Conservation (phyloP, 2,329 filamentous ascomycete genomes). For the Monilinia polystroma region DNA sequence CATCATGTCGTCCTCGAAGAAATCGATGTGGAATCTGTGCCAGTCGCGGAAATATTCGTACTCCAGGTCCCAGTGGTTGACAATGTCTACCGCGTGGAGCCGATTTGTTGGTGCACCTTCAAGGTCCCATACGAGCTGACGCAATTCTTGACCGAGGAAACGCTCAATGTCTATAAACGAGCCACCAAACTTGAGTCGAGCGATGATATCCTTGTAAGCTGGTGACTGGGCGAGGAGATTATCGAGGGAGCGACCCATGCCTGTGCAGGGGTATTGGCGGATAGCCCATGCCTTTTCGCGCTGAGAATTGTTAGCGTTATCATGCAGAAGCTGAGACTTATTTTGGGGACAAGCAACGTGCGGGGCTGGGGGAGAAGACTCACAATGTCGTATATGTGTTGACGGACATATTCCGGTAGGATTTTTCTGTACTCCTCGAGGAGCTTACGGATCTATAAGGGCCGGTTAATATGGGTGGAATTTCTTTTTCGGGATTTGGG, state of each 20-base stretch:
- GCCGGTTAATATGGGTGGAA: too few species aligned
- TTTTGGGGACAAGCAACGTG: too few species aligned
- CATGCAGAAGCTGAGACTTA: too few species aligned
- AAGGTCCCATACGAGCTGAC: constrained; percentile 35
- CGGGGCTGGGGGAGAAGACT: not conserved
- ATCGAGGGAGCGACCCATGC: constrained; percentile 29
- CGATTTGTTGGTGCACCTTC: constrained; percentile 41
- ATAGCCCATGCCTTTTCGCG: constrained; percentile 28
- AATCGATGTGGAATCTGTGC: constrained; percentile 37
- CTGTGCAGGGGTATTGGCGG: constrained; percentile 29
- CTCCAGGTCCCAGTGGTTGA: constrained; percentile 40
- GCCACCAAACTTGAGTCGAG: constrained; percentile 25
- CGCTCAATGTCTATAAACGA: constrained; percentile 37
- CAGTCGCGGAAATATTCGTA: constrained; percentile 44
- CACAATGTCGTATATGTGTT: constrained; percentile 20
- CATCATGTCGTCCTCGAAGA: constrained; percentile 40
- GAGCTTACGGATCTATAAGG: not conserved
- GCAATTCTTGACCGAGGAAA: constrained; percentile 44
- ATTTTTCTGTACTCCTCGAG: constrained; percentile 9
- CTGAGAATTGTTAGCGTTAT: not conserved
- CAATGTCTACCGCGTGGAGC: constrained; percentile 39
- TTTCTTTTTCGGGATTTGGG: too few species aligned
- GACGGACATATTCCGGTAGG: not conserved
- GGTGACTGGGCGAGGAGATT: constrained; percentile 23
- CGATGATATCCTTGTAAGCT: constrained; percentile 27